Evolutionary conservation across 305 asterid species (phyloP).

Genomic region (Solanum hybrid): DNA sequence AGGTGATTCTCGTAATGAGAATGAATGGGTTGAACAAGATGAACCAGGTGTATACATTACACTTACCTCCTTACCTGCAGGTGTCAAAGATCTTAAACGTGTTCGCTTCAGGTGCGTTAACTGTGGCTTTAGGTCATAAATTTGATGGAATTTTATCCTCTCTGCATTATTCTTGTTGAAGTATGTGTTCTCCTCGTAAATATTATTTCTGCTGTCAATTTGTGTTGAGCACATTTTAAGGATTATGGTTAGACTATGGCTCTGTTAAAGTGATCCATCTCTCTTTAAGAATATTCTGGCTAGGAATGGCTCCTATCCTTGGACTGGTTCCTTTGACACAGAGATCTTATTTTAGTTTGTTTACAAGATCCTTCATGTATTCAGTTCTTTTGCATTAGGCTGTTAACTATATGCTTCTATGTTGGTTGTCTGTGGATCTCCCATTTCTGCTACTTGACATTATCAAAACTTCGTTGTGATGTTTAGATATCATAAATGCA

Average conservation of each 20-base stretch:
- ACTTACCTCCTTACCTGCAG: constrained; percentile 21
- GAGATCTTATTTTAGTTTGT: background rate
- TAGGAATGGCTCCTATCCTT: background rate
- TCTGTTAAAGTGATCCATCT: background rate
- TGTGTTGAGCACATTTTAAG: background rate
- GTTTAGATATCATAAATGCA: no score
- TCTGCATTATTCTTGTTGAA: constrained; percentile 4
- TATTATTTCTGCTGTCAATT: background rate
- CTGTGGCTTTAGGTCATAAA: background rate
- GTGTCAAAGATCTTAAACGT: constrained; percentile 22
- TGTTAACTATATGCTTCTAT: constrained; percentile 1
- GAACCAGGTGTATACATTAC: constrained; percentile 26
- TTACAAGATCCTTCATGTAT: background rate
- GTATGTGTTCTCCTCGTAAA: background rate
- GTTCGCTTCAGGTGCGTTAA: constrained; percentile 25
- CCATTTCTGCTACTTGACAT: background rate
- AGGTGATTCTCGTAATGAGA: constrained; percentile 16
- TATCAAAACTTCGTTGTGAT: background rate
- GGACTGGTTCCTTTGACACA: background rate
- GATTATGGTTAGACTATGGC: background rate
- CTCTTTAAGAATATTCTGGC: background rate
- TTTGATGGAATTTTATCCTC: background rate
- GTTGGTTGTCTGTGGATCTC: constrained; percentile 1
- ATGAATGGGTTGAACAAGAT: constrained; percentile 22
- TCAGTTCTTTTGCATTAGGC: background rate